phyloP scores from a whole-genome alignment of 2,329 filamentous ascomycete species.

The Pseudocercospora ulei region DNA sequence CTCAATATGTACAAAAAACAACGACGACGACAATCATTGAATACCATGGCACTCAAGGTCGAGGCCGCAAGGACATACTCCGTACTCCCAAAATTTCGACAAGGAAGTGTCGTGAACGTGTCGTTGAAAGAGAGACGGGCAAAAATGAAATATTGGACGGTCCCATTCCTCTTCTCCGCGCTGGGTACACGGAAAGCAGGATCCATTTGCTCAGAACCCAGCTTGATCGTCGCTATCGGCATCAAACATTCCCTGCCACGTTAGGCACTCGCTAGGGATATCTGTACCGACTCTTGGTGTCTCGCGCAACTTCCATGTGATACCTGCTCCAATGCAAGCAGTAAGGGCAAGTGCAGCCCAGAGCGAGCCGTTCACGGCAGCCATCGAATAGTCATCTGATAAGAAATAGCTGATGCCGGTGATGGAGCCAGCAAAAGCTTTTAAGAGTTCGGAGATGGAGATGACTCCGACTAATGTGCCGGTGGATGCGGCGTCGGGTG shows the following conservation, averaged over 20 bases:
- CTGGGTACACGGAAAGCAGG: no score
- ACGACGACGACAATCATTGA: no score
- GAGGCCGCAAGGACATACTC: no score
- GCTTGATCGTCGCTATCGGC: conserved; percentile 31
- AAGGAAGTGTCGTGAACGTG: no score
- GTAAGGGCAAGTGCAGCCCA: conserved; percentile 40
- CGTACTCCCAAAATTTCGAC: no score
- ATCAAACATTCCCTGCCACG: conserved; percentile 44
- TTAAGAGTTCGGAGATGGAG: conserved; percentile 41
- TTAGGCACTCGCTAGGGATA: conserved; percentile 36
- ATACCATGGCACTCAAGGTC: no score
- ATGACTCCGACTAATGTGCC: conserved; percentile 44
- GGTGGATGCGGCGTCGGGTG: conserved; percentile 41
- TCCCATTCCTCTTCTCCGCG: no score
- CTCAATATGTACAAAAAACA: no score
- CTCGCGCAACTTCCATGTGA: conserved; percentile 41
- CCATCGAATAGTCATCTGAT: conserved; percentile 39
- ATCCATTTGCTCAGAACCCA: conserved; percentile 20
- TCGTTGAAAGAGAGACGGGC: no score
- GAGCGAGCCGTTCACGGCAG: conserved; percentile 39
- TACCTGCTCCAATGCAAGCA: conserved; percentile 37
- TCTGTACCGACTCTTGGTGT: conserved; percentile 40
- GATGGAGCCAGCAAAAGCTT: conserved; percentile 41
- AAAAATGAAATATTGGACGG: no score
- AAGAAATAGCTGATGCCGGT: conserved; percentile 41